These are phyloP conservation scores for Pseudofabraea citricarpa DNA, from an alignment of 2,329 filamentous ascomycete species.

Conservation along the genomic window DNA sequence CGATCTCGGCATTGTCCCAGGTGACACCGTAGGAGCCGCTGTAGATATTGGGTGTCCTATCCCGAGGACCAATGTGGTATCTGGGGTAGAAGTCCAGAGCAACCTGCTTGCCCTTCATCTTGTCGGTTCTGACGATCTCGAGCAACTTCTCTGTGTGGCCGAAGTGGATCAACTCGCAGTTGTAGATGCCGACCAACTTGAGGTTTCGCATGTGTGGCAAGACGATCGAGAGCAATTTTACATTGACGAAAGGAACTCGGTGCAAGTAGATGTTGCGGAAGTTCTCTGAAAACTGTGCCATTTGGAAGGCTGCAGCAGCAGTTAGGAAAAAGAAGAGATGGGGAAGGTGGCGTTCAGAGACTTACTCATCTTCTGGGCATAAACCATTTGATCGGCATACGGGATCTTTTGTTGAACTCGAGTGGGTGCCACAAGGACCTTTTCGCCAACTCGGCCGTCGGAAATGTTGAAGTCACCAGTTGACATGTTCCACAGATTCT, in stretches of 20 bases:
- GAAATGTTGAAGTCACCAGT: not conserved
- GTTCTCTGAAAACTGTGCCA: slow-evolving; percentile 16
- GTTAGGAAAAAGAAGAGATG: not conserved
- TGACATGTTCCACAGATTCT: not conserved
- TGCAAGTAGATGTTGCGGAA: slow-evolving; percentile 23
- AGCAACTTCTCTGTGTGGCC: slow-evolving; percentile 17
- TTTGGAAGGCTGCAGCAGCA: slow-evolving; percentile 7
- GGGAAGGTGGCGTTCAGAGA: not conserved
- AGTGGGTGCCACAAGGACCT: not conserved
- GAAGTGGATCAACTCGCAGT: slow-evolving; percentile 23
- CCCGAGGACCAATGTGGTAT: slow-evolving; percentile 16
- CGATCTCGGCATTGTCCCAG: slow-evolving; percentile 21
- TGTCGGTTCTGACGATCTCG: slow-evolving; percentile 18
- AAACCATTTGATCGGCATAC: not conserved
- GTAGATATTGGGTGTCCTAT: not conserved
- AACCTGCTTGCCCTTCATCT: slow-evolving; percentile 14
- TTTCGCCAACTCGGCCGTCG: not conserved
- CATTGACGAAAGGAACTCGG: slow-evolving; percentile 18
- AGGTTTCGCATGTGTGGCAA: slow-evolving; percentile 22
- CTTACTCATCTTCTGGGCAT: slow-evolving; percentile 14
- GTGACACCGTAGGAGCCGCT: slow-evolving; percentile 17
- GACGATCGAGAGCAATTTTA: slow-evolving; percentile 15
- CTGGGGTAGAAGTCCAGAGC: slow-evolving; percentile 22
- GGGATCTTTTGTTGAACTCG: not conserved
- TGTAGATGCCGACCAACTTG: slow-evolving; percentile 20